phyloP scores from a whole-genome alignment of 495 filamentous ascomycete species.

The Arthonia radiata region DNA sequence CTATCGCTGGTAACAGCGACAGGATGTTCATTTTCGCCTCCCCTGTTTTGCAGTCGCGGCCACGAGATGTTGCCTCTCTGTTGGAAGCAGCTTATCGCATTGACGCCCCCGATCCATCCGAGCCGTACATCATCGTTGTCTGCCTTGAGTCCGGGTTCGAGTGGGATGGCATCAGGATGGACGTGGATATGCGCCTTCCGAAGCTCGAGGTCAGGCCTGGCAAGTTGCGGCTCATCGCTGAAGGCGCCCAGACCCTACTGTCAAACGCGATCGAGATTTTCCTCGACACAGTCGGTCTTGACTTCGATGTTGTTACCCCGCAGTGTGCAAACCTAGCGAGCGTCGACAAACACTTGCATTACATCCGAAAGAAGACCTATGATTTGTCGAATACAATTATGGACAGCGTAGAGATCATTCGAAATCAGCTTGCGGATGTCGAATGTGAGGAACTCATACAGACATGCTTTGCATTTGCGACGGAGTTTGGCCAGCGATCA shows the following conservation, averaged over 20 bases:
- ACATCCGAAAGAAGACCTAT: constrained; percentile 89
- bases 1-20: constrained; percentile 33
- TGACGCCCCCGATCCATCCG: constrained; percentile 37
- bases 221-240: constrained; percentile 69
- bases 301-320: constrained; percentile 70
- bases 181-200: constrained; percentile 45
- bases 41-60: constrained; percentile 44
- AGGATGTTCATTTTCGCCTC: constrained; percentile 70
- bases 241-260: constrained; percentile 37
- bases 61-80: constrained; percentile 58
- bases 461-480: constrained; percentile 96
- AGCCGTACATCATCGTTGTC: constrained; percentile 66
- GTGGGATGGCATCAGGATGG: constrained; percentile 63
- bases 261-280: constrained; percentile 50
- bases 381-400: constrained; percentile 97
- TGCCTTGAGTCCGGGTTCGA: constrained; percentile 50
- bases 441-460: constrained; percentile 92
- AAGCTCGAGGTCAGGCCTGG: constrained; percentile 67
- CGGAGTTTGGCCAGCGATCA: constrained; percentile 88
- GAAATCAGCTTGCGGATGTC: constrained; percentile 56
- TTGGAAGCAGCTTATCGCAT: constrained; percentile 73
- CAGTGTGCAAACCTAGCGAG: constrained; percentile 79
- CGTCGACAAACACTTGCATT: constrained; percentile 74
- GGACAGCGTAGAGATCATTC: constrained; percentile 87
- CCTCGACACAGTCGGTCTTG: constrained; percentile 46